A percentile compares a stretch with the other conserved stretches of the same genome.
These are phyloP conservation scores for Wickerhamomyces rabaulensis DNA, from an alignment of 805 yeast genomes.

Conservation along the genomic window DNA sequence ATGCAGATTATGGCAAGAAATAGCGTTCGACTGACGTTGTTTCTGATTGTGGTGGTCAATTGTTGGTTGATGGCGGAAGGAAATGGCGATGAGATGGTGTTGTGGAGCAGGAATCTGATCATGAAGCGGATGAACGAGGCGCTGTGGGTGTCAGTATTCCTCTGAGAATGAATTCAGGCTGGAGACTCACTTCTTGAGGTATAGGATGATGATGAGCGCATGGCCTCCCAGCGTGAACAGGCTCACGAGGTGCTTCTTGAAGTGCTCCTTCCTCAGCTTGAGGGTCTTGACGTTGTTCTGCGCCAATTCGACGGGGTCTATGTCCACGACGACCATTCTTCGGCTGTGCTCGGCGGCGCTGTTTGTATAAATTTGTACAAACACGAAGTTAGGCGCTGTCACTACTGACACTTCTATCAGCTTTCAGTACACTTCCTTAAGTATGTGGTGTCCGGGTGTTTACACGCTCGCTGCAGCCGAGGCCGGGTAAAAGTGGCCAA, in stretches of 20 bases:
- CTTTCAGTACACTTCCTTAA: no score
- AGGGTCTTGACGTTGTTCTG: slow-evolving; percentile 14
- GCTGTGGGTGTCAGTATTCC: slow-evolving; percentile 10
- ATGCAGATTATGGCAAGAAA: slow-evolving; percentile 21
- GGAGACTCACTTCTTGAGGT: slow-evolving; percentile 19
- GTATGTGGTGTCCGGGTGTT: not conserved
- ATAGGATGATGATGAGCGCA: slow-evolving; percentile 18
- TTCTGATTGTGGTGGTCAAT: slow-evolving; percentile 15
- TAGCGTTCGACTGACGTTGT: slow-evolving; percentile 27
- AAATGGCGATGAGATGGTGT: slow-evolving; percentile 36
- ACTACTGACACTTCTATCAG: no score
- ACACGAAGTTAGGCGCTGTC: no score
- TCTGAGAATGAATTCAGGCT: not conserved
- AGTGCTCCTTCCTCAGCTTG: slow-evolving; percentile 16
- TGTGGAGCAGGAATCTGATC: slow-evolving; percentile 32
- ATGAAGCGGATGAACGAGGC: slow-evolving; percentile 23
- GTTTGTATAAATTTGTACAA: no score
- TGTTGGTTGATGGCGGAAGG: slow-evolving; percentile 27
- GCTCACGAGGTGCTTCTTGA: slow-evolving; percentile 9
- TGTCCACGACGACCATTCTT: not conserved
- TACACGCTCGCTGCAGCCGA: no score
- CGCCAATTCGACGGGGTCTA: slow-evolving; percentile 7
- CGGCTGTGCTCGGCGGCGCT: no score
- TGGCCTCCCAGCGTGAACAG: slow-evolving; percentile 17
- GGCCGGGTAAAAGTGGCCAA: not conserved